Evolutionary conservation across 345 rosid genomes (phyloP).

Genomic region (Cochlearia excelsa): DNA sequence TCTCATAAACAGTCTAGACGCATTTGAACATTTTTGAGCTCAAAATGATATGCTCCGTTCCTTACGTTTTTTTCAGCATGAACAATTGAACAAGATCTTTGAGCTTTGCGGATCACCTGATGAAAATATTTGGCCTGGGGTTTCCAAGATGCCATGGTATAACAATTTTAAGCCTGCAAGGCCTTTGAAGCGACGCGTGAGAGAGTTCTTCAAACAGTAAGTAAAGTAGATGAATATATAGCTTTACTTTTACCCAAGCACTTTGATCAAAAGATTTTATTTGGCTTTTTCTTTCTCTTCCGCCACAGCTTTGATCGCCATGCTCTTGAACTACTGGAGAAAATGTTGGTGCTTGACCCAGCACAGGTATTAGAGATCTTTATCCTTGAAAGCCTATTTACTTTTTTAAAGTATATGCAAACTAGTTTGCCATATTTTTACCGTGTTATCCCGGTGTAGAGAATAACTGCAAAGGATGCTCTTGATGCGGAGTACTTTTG

Average conservation of each 20-base stretch:
- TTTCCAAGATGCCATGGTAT: constrained; percentile 64
- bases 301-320: constrained; percentile 69
- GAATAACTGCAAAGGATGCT: constrained; percentile 92
- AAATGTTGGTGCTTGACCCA: constrained; percentile 88
- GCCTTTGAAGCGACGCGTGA: constrained; percentile 62
- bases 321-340: constrained; percentile 90
- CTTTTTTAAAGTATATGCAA: constrained; percentile 6
- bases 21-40: constrained; percentile 1
- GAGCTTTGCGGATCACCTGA: constrained; percentile 75
- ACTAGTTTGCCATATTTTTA: background rate
- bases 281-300: constrained; percentile 8
- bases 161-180: constrained; percentile 56
- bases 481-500: constrained; percentile 98
- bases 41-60: background rate
- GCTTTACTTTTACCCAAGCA: background rate
- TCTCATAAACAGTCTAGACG: background rate
- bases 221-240: constrained; percentile 27
- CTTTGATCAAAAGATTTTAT: constrained; percentile 17
- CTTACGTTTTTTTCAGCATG: constrained; percentile 43
- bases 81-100: constrained; percentile 64
- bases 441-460: constrained; percentile 37
- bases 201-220: constrained; percentile 80
- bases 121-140: constrained; percentile 67
- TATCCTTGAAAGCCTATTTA: background rate
- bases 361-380: constrained; percentile 55